These are phyloP conservation scores for Clavulina sp. DNA, from an alignment of 768 basidiomycete genomes.

Conservation along the genomic window DNA sequence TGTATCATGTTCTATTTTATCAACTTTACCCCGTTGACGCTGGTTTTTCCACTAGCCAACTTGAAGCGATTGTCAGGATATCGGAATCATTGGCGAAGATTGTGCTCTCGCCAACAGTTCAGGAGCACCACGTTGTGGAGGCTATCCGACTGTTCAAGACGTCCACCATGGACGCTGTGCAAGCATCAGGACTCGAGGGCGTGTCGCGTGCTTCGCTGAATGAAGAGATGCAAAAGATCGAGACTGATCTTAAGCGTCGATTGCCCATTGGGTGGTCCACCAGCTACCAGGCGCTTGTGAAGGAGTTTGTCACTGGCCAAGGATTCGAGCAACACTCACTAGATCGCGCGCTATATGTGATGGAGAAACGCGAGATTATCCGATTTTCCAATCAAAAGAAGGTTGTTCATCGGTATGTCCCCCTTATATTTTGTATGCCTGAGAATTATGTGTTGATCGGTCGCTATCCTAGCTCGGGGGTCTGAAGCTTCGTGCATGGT, in stretches of 20 bases:
- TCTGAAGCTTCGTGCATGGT: too few relatives aligned
- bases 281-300: conserved; percentile 80
- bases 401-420: conserved; percentile 1
- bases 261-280: conserved; percentile 93
- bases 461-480: too few relatives aligned
- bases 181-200: conserved; percentile 85
- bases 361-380: conserved; percentile 94
- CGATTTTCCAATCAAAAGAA: conserved; percentile 40
- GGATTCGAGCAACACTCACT: conserved; percentile 81
- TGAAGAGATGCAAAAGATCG: conserved; percentile 82
- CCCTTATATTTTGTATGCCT: too few relatives aligned
- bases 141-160: conserved; percentile 96
- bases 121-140: conserved; percentile 90
- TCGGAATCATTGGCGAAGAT: conserved; percentile 94
- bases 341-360: conserved; percentile 73
- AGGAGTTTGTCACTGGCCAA: conserved; percentile 87
- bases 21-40: background rate
- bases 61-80: conserved; percentile 97
- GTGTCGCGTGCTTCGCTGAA: conserved; percentile 80
- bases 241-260: conserved; percentile 65
- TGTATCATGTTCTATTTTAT: conserved; percentile 16
- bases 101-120: conserved; percentile 70
- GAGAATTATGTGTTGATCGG: too few relatives aligned
- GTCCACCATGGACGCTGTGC: conserved; percentile 98
- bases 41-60: conserved; percentile 37